Evolutionary conservation across 1,284 basidiomycete genomes (phyloP), one percentile per base, ranked within the genome.

Genomic region (Marasmius sp.): DNA sequence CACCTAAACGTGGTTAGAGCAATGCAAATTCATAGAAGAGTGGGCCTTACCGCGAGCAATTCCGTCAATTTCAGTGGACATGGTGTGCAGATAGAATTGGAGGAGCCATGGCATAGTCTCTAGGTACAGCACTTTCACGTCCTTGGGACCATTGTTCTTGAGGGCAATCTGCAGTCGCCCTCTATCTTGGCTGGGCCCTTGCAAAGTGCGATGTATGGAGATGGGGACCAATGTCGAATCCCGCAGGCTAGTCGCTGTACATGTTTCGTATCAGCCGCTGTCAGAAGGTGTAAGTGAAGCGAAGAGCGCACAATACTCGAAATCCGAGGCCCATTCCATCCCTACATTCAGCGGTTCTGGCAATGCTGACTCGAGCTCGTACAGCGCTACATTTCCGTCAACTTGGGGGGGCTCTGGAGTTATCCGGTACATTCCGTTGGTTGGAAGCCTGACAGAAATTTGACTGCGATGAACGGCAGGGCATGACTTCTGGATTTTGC

Each of bases 71-170:
- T 75, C 68, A 2, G 86, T 74, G 20, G 74, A 72, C 55, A 98
- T 77, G 6, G 95, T 95, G 75, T 95, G 92, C 64, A 97, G 79
- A 78, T 92, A 95, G 53, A 94, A 90, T 65, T 92, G 90, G 55
- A 98, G 82, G 70, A 95, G 90, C 89, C 95, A 97, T 3, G 97
- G 97, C 81, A 97, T 88, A 1, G 92, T 91, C 74, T 99, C 97
- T 58, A 94, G 84, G 76, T 97, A 98, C 8, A 91, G 75, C 0
- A 89, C 81, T 36, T 82, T 76, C 37, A 89, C 74, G 1, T 82
- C 71, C 0, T 72, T 66, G 6, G 81, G 69, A 18, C 79, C 78
- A 58, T 86, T 82, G 72, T 98, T 98, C 14, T 73, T 81, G 55
- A 98, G 75, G 22, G 82, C 80, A 7, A 97, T 75, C 38, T 84